phyloP scores from a whole-genome alignment of 176 grass and related monocot species.

The Themeda triandra region DNA sequence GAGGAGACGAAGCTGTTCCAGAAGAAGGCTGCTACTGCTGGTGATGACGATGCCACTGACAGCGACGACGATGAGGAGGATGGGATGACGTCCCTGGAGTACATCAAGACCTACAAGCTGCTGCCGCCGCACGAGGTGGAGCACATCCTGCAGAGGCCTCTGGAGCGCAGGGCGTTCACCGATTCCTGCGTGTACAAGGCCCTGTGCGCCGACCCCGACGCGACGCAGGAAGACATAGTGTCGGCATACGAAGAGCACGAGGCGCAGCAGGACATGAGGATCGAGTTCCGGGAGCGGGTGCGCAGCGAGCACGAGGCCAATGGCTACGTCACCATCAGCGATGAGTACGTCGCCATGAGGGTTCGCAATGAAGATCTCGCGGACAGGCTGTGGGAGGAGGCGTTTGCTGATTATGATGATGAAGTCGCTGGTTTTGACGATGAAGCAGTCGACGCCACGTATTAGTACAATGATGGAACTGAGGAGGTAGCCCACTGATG shows the following conservation, averaged over 20 bases:
- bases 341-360: neutral
- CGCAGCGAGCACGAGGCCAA: neutral
- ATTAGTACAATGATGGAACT: neutral
- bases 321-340: neutral
- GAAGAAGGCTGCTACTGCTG: no score
- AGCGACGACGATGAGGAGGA: neutral
- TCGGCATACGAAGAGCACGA: neutral
- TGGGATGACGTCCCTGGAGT: neutral
- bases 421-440: neutral
- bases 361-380: neutral
- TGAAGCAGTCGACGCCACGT: neutral
- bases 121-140: neutral
- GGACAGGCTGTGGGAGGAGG: no score
- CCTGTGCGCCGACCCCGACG: neutral
- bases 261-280: neutral
- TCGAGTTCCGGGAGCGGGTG: neutral
- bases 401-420: neutral
- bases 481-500: neutral
- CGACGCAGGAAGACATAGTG: neutral
- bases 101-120: neutral
- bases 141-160: neutral
- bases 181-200: neutral
- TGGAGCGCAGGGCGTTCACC: neutral
- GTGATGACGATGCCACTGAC: neutral
- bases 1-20: no score